These are phyloP conservation scores for Meyerozyma guilliermondii DNA, from an alignment of 1,139 yeast genomes.

Conservation along the genomic window DNA sequence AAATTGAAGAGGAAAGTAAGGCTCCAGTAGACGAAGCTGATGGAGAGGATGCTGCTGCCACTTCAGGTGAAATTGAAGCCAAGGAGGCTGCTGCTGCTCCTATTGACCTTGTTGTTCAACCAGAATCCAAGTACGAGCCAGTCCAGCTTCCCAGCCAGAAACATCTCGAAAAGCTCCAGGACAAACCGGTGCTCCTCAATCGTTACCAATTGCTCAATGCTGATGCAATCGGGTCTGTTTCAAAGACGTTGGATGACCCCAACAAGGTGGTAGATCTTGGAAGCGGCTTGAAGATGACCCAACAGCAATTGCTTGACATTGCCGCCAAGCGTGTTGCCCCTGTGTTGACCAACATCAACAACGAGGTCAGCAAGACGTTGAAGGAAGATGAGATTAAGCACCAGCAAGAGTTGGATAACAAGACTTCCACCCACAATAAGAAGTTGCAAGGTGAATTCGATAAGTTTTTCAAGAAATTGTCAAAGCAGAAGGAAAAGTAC, in stretches of 20 bases:
- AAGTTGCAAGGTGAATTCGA: conserved; percentile 40
- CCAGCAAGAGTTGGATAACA: conserved; percentile 33
- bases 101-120: conserved; percentile 28
- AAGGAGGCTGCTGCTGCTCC: background rate
- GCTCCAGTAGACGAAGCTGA: conserved; percentile 5
- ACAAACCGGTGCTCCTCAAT: conserved; percentile 44
- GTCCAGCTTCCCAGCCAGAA: conserved; percentile 32
- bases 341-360: conserved; percentile 45
- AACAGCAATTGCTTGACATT: conserved; percentile 50
- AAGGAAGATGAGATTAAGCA: conserved; percentile 43
- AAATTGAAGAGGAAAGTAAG: conserved; percentile 5
- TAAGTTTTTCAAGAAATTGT: conserved; percentile 35
- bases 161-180: conserved; percentile 36
- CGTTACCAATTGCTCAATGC: conserved; percentile 47
- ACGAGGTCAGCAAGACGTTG: conserved; percentile 44
- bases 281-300: conserved; percentile 50
- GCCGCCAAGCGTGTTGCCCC: conserved; percentile 57
- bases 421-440: conserved; percentile 38
- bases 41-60: conserved; percentile 6
- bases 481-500: conserved; percentile 36
- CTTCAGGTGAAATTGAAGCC: conserved; percentile 4
- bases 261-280: conserved; percentile 49
- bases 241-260: conserved; percentile 45
- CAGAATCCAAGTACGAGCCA: conserved; percentile 31
- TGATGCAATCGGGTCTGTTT: conserved; percentile 43